Evolutionary conservation across 192 early-diverging fungal species (phyloP).

Genomic region (Diversispora eburnea): DNA sequence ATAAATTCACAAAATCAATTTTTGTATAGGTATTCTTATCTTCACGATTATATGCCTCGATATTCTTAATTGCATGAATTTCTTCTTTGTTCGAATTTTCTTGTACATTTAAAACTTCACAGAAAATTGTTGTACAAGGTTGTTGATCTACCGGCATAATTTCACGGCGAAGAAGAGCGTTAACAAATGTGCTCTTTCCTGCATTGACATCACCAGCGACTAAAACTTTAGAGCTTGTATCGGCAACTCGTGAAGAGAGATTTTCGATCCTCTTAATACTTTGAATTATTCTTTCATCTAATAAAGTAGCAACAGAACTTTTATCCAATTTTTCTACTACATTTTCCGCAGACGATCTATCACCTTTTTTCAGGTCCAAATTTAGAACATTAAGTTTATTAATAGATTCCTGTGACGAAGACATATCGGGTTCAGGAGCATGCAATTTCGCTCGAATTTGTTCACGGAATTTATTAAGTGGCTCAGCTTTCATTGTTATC

Average conservation of each 20-base stretch:
- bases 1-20: slow-evolving; percentile 72
- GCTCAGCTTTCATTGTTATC: too few species aligned
- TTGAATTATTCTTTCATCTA: slow-evolving; percentile 67
- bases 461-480: neutral
- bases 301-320: slow-evolving; percentile 65
- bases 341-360: slow-evolving; percentile 54
- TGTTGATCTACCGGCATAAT: slow-evolving; percentile 96
- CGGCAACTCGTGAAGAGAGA: slow-evolving; percentile 79
- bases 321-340: slow-evolving; percentile 61
- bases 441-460: neutral
- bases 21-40: slow-evolving; percentile 69
- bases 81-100: slow-evolving; percentile 88
- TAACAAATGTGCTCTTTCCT: slow-evolving; percentile 97
- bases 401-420: slow-evolving; percentile 39
- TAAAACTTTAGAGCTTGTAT: slow-evolving; percentile 89
- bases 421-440: neutral
- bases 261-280: slow-evolving; percentile 72
- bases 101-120: slow-evolving; percentile 91
- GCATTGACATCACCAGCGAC: slow-evolving; percentile 98
- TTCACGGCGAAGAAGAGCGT: slow-evolving; percentile 85
- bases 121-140: slow-evolving; percentile 95
- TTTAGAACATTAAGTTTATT: slow-evolving; percentile 59
- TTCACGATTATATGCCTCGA: slow-evolving; percentile 60
- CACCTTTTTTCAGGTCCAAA: slow-evolving; percentile 65
- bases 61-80: slow-evolving; percentile 83